Evolutionary conservation across 495 filamentous ascomycete species (phyloP), one percentile per base, ranked within the genome.

Genomic region (Aspergillus avenaceus): DNA sequence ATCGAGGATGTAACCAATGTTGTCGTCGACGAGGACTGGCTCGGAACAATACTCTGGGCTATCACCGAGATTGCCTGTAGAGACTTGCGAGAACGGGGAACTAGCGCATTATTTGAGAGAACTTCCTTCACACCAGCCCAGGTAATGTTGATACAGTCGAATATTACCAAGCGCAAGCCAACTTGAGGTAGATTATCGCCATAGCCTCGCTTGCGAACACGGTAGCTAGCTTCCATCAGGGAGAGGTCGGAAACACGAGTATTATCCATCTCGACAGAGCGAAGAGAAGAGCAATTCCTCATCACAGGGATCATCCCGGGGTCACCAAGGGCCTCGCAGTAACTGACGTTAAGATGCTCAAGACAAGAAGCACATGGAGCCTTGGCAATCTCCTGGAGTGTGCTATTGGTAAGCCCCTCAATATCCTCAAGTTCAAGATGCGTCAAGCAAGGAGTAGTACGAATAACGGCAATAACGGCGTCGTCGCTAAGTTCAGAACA

Each of bases 391-490:
- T 85, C 79, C 8, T 84, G 76, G 13, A 97, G 72, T 0, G 86
- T 69, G 5, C 70, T 64, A 54, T 97, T 93, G 7, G 88, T 90
- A 19, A 97, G 67, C 36, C 84, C 74, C 0, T 82, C 74, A 18
- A 97, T 73, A 55, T 96, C 91, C 66, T 98, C 93, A 0, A 97
- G 65, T 50, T 98, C 93, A 40, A 98, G 72, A 60, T 95, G 91
- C 0, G 88, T 90, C 16, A 98, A 79, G 4, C 75, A 71, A 1
- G 89, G 87, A 0, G 83, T 77, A 0, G 87, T 88, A 3, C 83
- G 83, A 7, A 98, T 68, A 18, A 98, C 76, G 1, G 82, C 79
- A 7, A 76, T 78, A 16, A 98, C 73, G 0, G 84, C 82, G 4
- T 76, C 79, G 62, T 98, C 91, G 1, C 83, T 88, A 21, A 97